A percentile compares a stretch with the other conserved stretches of the same genome.
These are phyloP conservation scores for Mitragyna speciosa DNA, from an alignment of 257 asterid species.

Conservation along the genomic window DNA sequence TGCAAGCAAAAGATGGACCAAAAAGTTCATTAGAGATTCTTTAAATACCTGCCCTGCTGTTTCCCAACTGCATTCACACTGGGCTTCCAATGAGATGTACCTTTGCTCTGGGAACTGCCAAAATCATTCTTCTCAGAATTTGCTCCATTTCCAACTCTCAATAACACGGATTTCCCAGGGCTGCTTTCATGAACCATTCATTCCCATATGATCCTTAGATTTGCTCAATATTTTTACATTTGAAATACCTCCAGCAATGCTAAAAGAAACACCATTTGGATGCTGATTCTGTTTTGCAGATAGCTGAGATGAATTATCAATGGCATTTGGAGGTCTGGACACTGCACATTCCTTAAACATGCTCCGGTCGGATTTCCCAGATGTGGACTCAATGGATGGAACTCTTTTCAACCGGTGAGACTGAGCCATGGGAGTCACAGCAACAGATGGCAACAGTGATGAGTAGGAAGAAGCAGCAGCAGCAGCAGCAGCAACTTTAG, in stretches of 20 bases:
- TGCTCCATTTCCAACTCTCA: slow-evolving; percentile 41
- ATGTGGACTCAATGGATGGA: slow-evolving; percentile 45
- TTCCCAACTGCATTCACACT: slow-evolving; percentile 45
- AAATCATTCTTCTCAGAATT: slow-evolving; percentile 39
- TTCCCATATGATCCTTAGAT: slow-evolving; percentile 51
- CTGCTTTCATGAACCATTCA: slow-evolving; percentile 43
- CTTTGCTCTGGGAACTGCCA: slow-evolving; percentile 40
- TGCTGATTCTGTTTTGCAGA: slow-evolving; percentile 39
- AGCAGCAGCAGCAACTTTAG: slow-evolving; percentile 90
- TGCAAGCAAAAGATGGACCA: background rate
- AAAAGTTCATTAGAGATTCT: background rate
- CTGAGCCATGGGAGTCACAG: slow-evolving; percentile 94
- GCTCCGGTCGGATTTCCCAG: slow-evolving; percentile 27
- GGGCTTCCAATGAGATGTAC: slow-evolving; percentile 45
- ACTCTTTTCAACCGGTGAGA: slow-evolving; percentile 57
- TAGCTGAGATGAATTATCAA: slow-evolving; percentile 36
- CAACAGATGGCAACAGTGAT: slow-evolving; percentile 67
- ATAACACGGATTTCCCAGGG: slow-evolving; percentile 32
- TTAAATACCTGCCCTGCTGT: slow-evolving; percentile 58
- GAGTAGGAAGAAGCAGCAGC: slow-evolving; percentile 60
- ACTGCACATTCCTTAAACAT: slow-evolving; percentile 30
- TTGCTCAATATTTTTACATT: slow-evolving; percentile 61
- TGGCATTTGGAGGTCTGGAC: slow-evolving; percentile 28
- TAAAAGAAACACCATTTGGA: slow-evolving; percentile 38
- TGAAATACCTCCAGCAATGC: slow-evolving; percentile 48